Conservation (phyloP, 1,139 yeast species). For the Nakaseomyces glabratus region DNA sequence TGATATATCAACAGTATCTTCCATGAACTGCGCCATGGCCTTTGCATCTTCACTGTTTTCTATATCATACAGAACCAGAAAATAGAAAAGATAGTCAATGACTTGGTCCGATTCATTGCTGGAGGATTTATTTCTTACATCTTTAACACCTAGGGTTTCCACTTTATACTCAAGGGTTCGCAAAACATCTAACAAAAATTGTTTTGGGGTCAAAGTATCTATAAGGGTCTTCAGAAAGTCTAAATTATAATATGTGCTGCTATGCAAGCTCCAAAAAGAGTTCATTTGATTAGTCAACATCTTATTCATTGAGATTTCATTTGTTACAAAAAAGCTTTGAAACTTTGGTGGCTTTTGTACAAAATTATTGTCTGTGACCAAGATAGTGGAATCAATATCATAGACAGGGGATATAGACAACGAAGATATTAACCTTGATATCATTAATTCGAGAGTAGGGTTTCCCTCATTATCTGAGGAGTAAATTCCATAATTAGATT, state of each 20-base stretch:
- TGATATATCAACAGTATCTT: slow-evolving; percentile 10
- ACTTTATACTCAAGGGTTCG: slow-evolving; percentile 24
- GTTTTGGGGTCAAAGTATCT: slow-evolving; percentile 22
- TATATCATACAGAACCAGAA: slow-evolving; percentile 26
- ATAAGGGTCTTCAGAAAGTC: slow-evolving; percentile 27
- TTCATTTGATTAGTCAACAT: slow-evolving; percentile 30
- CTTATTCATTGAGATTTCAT: slow-evolving; percentile 28
- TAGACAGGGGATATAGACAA: slow-evolving; percentile 24
- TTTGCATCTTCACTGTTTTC: slow-evolving; percentile 20
- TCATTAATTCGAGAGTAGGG: slow-evolving; percentile 23
- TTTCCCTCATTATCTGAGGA: slow-evolving; percentile 26
- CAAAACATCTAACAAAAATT: slow-evolving; percentile 24
- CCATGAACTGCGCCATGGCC: slow-evolving; percentile 20
- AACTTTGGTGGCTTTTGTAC: slow-evolving; percentile 26
- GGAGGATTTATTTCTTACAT: slow-evolving; percentile 19
- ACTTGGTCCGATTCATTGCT: slow-evolving; percentile 23
- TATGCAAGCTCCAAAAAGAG: slow-evolving; percentile 31
- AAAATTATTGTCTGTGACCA: slow-evolving; percentile 20
- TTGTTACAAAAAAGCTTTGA: slow-evolving; percentile 20
- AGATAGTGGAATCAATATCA: slow-evolving; percentile 24
- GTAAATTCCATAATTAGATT: slow-evolving; percentile 27
- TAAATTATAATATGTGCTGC: slow-evolving; percentile 30
- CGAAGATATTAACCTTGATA: slow-evolving; percentile 19
- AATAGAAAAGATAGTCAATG: slow-evolving; percentile 26
- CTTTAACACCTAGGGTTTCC: slow-evolving; percentile 22